Conservation (phyloP, 2,329 filamentous ascomycete genomes). For the Rutstroemia sydowiana region DNA sequence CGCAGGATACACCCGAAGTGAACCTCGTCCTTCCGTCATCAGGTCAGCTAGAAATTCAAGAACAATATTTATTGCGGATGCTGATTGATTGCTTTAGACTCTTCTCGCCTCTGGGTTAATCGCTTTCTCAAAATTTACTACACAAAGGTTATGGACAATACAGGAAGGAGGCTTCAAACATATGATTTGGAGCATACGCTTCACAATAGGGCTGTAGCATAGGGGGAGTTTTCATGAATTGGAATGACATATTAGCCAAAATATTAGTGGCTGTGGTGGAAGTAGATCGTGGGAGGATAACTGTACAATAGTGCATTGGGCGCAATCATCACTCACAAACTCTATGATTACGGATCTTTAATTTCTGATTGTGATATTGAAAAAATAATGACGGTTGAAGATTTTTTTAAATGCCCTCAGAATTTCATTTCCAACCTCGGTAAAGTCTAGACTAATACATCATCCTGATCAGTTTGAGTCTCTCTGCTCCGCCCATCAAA, state of each 20-base stretch:
- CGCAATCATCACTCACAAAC: slow-evolving; percentile 25
- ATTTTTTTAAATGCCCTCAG: no score
- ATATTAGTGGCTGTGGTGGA: slow-evolving; percentile 7
- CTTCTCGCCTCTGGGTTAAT: slow-evolving; percentile 56
- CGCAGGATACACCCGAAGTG: slow-evolving; percentile 85
- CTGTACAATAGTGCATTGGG: slow-evolving; percentile 25
- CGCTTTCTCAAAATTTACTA: slow-evolving; percentile 2
- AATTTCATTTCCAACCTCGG: slow-evolving; percentile 15
- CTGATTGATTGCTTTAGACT: slow-evolving; percentile 38
- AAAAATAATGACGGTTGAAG: no score
- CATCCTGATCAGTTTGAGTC: slow-evolving; percentile 12
- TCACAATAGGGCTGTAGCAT: slow-evolving; percentile 19
- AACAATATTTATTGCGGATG: no score
- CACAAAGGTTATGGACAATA: not conserved
- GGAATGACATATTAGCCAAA: slow-evolving; percentile 11
- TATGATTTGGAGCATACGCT: not conserved
- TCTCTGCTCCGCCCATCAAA: slow-evolving; percentile 9
- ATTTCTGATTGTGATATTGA: not conserved
- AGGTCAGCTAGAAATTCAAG: slow-evolving; percentile 41
- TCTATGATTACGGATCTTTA: not conserved
- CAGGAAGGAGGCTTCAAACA: not conserved
- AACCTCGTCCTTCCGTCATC: slow-evolving; percentile 76
- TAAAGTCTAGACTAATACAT: slow-evolving; percentile 14
- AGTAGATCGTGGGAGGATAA: slow-evolving; percentile 17
- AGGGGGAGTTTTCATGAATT: slow-evolving; percentile 23